phyloP scores from a whole-genome alignment of 345 rosid genomes.

The Acer negundo region DNA sequence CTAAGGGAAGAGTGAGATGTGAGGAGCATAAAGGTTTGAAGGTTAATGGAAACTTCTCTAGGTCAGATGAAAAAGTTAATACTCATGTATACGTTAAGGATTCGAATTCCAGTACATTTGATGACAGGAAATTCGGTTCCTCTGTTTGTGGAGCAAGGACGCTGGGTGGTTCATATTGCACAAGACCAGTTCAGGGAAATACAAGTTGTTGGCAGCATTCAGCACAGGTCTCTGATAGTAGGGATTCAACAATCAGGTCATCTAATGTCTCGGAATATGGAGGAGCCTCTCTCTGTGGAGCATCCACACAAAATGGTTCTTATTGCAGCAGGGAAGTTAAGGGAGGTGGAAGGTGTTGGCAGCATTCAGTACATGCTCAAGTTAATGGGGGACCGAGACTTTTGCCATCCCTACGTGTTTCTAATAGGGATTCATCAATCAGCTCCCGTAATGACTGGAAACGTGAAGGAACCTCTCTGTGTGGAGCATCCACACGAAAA shows the following conservation, averaged over 20 bases:
- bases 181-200: conserved; percentile 5
- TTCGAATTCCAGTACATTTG: not conserved
- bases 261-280: not conserved
- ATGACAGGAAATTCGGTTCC: not conserved
- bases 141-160: conserved; percentile 9
- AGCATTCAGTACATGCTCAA: not conserved
- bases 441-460: not conserved
- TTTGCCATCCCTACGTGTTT: not conserved
- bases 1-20: conserved; percentile 60
- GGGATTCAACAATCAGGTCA: not conserved
- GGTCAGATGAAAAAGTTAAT: conserved; percentile 11
- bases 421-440: not conserved
- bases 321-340: conserved; percentile 42
- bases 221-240: not conserved
- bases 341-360: conserved; percentile 63
- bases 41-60: conserved; percentile 34
- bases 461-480: conserved; percentile 20
- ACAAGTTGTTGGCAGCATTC: conserved; percentile 16
- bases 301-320: conserved; percentile 44
- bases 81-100: not conserved
- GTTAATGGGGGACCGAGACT: not conserved
- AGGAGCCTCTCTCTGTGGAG: conserved; percentile 46
- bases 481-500: conserved; percentile 52
- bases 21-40: conserved; percentile 71
- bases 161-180: conserved; percentile 8